A percentile compares a stretch with the other conserved stretches of the same genome.
Conservation (phyloP, 371 early-diverging fungal genomes). For the Mucor velutinosus region DNA sequence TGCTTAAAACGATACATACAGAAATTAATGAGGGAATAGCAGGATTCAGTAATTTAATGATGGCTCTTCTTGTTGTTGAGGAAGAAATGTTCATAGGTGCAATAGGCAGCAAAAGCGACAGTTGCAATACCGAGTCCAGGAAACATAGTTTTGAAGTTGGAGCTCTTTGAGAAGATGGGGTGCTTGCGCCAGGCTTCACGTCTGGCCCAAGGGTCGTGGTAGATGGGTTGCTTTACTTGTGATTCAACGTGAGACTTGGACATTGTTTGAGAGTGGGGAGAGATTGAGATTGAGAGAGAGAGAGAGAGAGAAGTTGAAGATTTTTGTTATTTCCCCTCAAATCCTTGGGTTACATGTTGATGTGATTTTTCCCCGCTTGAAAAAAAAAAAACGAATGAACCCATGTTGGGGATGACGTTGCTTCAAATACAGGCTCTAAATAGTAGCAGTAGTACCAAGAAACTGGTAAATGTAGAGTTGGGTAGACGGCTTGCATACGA, state of each 20-base stretch:
- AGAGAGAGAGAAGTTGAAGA: neutral
- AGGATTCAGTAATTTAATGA: slow-evolving; percentile 31
- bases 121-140: slow-evolving; percentile 89
- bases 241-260: slow-evolving; percentile 42
- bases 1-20: neutral
- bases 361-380: neutral
- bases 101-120: slow-evolving; percentile 79
- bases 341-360: neutral
- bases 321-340: slow-evolving; percentile 4
- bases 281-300: neutral
- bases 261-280: slow-evolving; percentile 24
- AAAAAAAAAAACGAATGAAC: neutral
- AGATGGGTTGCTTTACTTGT: slow-evolving; percentile 39
- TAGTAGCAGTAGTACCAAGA: neutral
- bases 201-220: slow-evolving; percentile 82
- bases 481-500: neutral
- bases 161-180: slow-evolving; percentile 70
- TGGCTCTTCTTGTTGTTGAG: slow-evolving; percentile 46
- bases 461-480: neutral
- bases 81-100: slow-evolving; percentile 73
- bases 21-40: slow-evolving; percentile 2
- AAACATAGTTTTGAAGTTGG: slow-evolving; percentile 67
- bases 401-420: slow-evolving; percentile 4
- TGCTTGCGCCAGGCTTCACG: slow-evolving; percentile 88
- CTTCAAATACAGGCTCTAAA: neutral